These are phyloP conservation scores for Fusarium robinianum DNA, from an alignment of 2,329 filamentous ascomycete species.

Conservation along the genomic window DNA sequence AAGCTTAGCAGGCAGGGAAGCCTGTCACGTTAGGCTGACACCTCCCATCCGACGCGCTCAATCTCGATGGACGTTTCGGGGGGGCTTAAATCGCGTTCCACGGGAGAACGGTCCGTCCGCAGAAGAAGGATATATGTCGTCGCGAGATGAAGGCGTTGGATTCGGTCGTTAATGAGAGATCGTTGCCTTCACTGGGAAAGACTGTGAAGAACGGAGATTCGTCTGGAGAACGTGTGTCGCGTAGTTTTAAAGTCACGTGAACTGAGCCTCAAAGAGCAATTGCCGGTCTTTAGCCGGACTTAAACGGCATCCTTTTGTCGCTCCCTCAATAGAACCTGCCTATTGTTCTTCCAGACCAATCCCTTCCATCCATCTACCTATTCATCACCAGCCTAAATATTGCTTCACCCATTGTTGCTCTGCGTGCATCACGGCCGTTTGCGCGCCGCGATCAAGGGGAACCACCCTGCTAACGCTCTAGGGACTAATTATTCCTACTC, in stretches of 20 bases:
- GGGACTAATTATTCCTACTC: conserved; percentile 6
- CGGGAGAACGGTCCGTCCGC: conserved; percentile 10
- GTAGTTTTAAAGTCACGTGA: conserved; percentile 53
- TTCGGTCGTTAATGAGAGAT: conserved; percentile 34
- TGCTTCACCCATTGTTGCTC: conserved; percentile 11
- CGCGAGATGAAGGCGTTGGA: conserved; percentile 30
- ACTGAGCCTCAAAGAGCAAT: conserved; percentile 20
- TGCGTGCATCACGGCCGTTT: conserved; percentile 11
- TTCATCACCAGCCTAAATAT: not conserved
- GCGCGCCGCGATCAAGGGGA: conserved; percentile 8
- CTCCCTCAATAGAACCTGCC: too few species aligned
- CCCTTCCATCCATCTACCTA: conserved; percentile 3
- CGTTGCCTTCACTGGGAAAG: conserved; percentile 33
- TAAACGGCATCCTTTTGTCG: too few species aligned
- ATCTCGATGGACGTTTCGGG: conserved; percentile 24
- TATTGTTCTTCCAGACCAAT: conserved; percentile 5
- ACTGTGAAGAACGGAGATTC: conserved; percentile 40
- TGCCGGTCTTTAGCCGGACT: conserved; percentile 37
- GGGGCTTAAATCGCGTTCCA: conserved; percentile 12
- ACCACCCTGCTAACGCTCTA: conserved; percentile 20
- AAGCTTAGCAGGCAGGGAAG: conserved; percentile 53
- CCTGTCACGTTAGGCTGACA: conserved; percentile 52
- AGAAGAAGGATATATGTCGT: conserved; percentile 14
- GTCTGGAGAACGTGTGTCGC: conserved; percentile 39
- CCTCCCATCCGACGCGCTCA: conserved; percentile 52